Evolutionary conservation across 495 filamentous ascomycete species (phyloP).

Genomic region (Neurospora sp.): DNA sequence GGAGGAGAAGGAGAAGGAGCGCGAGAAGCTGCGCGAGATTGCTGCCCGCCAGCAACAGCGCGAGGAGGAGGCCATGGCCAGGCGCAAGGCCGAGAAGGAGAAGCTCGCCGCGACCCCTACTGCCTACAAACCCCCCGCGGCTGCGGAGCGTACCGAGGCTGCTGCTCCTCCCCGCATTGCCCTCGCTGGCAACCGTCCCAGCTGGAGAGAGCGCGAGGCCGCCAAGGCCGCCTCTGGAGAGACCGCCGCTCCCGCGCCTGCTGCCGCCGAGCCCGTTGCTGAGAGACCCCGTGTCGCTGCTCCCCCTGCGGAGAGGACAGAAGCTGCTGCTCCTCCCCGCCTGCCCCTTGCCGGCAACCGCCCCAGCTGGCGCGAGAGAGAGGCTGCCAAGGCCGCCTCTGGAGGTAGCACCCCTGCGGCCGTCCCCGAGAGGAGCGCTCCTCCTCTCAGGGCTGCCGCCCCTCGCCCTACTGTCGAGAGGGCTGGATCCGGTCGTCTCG

Average conservation of each 20-base stretch:
- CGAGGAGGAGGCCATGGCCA: slow-evolving; percentile 46
- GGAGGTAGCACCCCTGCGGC: slow-evolving; percentile 6
- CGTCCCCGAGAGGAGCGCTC: slow-evolving; percentile 12
- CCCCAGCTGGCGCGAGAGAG: slow-evolving; percentile 75
- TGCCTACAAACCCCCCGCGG: slow-evolving; percentile 26
- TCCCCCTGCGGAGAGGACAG: slow-evolving; percentile 24
- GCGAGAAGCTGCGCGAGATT: slow-evolving; percentile 47
- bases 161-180: slow-evolving; percentile 10
- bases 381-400: slow-evolving; percentile 49
- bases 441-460: slow-evolving; percentile 13
- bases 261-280: slow-evolving; percentile 1
- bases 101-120: slow-evolving; percentile 14
- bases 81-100: slow-evolving; percentile 38
- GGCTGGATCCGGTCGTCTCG: slow-evolving; percentile 20
- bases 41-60: slow-evolving; percentile 39
- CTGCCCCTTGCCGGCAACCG: slow-evolving; percentile 55
- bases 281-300: slow-evolving; percentile 5
- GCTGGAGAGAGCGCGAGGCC: slow-evolving; percentile 38
- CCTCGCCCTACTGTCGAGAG: slow-evolving; percentile 23
- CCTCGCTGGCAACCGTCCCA: slow-evolving; percentile 23
- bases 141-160: slow-evolving; percentile 27
- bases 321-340: slow-evolving; percentile 46
- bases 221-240: slow-evolving; percentile 12
- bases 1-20: slow-evolving; percentile 73
- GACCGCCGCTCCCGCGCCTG: background rate